Evolutionary conservation across 345 rosid genomes (phyloP), one percentile per base, ranked within the genome.

Genomic region (Geranium rotundifolium): DNA sequence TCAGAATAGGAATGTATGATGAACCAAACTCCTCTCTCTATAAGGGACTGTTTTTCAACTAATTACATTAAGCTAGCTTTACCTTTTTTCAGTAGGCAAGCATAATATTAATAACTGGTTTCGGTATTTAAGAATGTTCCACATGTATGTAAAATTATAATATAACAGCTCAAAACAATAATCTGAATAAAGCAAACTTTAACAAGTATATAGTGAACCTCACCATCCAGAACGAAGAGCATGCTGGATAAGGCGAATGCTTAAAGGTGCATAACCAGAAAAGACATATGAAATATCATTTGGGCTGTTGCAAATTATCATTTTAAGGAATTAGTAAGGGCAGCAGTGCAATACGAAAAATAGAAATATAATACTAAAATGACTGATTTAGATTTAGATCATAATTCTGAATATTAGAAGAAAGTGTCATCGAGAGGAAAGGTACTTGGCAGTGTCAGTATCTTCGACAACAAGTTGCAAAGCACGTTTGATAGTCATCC

Each of bases 211-310:
- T 9, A 46, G 3, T 46, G 72, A 54, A 64, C 8, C 97, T 84
- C 72, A 93, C 99, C 99, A 93, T 80, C 99, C 96, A 64, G 96
- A 90, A 76, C 85, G 89, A 76, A 93, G 75, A 39, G 99, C 99
- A 75, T 88, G 85, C 73, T 93, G 99, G 69, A 93, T 80, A 71
- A 93, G 92, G 69, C 99, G 99, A 77, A 90, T 82, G 67, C 99
- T 93, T 29, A 90, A 89, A 14, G 99, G 97, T 31, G 99, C 99
- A 75, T 93, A 93, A 79, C 99, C 99, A 73, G 97, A 93, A 72
- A 90, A 93, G 67, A 90, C 96, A 39, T 93, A 93, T 27, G 96
- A 75, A 65, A 93, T 93, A 74, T 93, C 96, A 56, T 67, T 73
- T 7, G 95, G 95, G 81, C 97, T 93, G 92, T 79, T 46, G 52